Conservation (phyloP, 225 moss, liverwort and hornwort genomes). For the Marchantia paleacea region DNA sequence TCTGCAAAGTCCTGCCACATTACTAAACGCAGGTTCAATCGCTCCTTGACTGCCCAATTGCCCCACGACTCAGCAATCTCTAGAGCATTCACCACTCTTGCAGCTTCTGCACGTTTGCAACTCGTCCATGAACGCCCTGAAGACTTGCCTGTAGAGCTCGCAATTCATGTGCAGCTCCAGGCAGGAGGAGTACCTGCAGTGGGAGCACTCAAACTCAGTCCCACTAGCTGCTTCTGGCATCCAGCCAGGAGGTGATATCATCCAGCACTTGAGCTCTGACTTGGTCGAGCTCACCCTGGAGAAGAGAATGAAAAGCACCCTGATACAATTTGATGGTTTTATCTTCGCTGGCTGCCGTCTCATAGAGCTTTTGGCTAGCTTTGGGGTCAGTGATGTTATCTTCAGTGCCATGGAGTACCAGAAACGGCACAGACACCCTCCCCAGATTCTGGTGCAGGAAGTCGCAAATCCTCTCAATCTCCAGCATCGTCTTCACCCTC, state of each 20-base stretch:
- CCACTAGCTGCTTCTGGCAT: conserved; percentile 32
- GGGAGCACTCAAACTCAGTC: neutral
- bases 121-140: too few species aligned
- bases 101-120: too few species aligned
- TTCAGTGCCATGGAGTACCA: conserved; percentile 53
- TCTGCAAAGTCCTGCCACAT: too few species aligned
- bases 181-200: neutral
- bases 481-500: conserved; percentile 64
- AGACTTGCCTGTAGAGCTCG: neutral
- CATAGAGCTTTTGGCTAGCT: conserved; percentile 45
- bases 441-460: conserved; percentile 45
- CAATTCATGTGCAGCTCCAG: too few species aligned
- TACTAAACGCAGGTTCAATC: too few species aligned
- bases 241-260: conserved; percentile 61
- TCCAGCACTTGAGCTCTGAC: conserved; percentile 38
- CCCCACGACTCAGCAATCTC: too few species aligned
- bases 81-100: too few species aligned
- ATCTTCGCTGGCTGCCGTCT: conserved; percentile 44
- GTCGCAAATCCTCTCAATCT: conserved; percentile 44
- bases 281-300: conserved; percentile 61
- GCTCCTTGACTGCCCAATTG: too few species aligned
- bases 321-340: conserved; percentile 56
- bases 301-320: conserved; percentile 57
- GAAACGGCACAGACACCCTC: conserved; percentile 51
- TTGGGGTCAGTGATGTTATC: conserved; percentile 51